Base-by-base conservation (phyloP, 176 grass and related monocot species). In the Chloris gayana region DNA sequence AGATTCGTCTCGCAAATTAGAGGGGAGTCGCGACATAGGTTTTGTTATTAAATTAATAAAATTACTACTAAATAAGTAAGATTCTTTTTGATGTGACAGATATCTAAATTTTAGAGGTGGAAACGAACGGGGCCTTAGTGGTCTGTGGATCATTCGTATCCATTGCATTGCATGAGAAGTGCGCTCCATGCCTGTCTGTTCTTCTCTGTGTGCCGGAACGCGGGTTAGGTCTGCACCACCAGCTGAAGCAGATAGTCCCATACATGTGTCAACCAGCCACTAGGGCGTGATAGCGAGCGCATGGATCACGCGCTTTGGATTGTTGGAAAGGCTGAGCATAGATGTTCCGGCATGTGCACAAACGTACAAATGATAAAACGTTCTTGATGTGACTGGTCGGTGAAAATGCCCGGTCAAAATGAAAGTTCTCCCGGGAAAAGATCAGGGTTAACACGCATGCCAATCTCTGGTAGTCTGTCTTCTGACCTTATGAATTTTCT, bases 111-210 rank as follows among this genome's bases (percentile, higher is more conserved):
- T n/a, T n/a, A n/a, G n/a, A n/a, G n/a, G n/a, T n/a, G n/a, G n/a
- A n/a, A n/a, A n/a, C n/a, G n/a, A n/a, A n/a, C n/a, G n/a, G 33
- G 30, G 3, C 17, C 46, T 24, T 31, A n/a, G 25, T 64, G 26
- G 59, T 27, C 6, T 78, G 19, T 35, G 61, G 76, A 67, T 49
- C 60, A 8, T 14, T 15, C 60, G 22, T 31, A 46, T 31, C 35
- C 15, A 4, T 50, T 50, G 18, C 35, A 47, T 65, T 35, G 42
- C 76, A 53, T 11, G 61, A 47, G 7, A 66, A 51, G 60, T 49
- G 41, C 75, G 18, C 41, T 31, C 60, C 75, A 50, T 79, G 63
- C 45, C 13, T 54, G 62, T 53, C 45, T 37, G 45, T 51, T 78
- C 61, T 25, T 50, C 59, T 33, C 19, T n/a, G 61, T 67, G 76